phyloP scores from a whole-genome alignment of 2,329 filamentous ascomycete genomes.

The Diaporthe helianthi region DNA sequence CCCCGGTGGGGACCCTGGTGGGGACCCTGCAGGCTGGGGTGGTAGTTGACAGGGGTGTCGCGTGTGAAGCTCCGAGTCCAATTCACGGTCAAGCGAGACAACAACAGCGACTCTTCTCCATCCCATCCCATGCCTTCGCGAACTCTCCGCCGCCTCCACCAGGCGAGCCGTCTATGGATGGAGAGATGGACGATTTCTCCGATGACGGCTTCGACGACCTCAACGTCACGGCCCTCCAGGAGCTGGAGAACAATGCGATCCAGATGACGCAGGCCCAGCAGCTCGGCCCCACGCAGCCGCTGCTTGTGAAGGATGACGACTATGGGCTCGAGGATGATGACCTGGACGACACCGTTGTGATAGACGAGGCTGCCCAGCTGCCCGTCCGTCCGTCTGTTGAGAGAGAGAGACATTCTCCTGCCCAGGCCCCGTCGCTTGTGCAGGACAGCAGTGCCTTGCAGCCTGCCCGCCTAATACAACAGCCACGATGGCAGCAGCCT shows the following conservation, averaged over 20 bases:
- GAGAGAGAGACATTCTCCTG: constrained; percentile 47
- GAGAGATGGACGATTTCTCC: constrained; percentile 64
- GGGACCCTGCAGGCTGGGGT: background rate
- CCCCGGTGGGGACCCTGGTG: background rate
- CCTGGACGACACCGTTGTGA: constrained; percentile 64
- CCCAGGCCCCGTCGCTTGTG: constrained; percentile 39
- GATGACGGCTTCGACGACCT: constrained; percentile 70
- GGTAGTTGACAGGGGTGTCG: background rate
- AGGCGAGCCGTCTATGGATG: constrained; percentile 23
- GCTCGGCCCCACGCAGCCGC: constrained; percentile 40
- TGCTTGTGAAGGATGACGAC: constrained; percentile 41
- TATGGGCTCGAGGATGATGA: constrained; percentile 63
- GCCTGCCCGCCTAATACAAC: constrained; percentile 20
- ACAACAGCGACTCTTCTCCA: background rate
- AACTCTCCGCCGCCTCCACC: background rate
- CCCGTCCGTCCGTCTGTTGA: constrained; percentile 48
- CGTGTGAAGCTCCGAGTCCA: constrained; percentile 5
- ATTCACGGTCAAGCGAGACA: background rate
- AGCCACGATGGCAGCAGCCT: constrained; percentile 33
- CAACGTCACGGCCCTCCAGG: constrained; percentile 62
- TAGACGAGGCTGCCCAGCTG: constrained; percentile 52
- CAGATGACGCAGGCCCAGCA: constrained; percentile 62
- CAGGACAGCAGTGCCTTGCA: constrained; percentile 19
- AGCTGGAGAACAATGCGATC: constrained; percentile 70
- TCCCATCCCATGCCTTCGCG: background rate